phyloP scores from a whole-genome alignment of 495 filamentous ascomycete genomes.

The Talaromyces nanjingensis region DNA sequence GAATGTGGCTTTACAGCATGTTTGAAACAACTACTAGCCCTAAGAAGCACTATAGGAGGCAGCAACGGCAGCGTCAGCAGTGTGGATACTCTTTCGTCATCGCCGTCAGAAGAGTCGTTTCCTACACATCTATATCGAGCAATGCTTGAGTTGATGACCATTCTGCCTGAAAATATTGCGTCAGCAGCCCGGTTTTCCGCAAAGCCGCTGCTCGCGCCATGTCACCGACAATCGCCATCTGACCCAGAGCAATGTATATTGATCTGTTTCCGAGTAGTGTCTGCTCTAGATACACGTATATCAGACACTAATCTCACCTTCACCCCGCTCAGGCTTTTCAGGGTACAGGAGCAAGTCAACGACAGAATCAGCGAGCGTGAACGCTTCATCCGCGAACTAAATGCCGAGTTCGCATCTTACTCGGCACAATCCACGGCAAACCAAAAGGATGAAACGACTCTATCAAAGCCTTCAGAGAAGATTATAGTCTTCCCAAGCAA shows the following conservation, averaged over 20 bases:
- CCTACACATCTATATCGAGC: conserved; percentile 30
- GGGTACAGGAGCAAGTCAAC: conserved; percentile 49
- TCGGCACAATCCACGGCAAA: conserved; percentile 7
- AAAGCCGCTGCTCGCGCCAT: conserved; percentile 39
- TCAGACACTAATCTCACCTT: conserved; percentile 34
- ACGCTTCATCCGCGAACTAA: conserved; percentile 42
- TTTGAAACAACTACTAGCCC: conserved; percentile 35
- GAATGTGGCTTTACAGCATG: conserved; percentile 48
- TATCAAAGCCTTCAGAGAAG: not conserved
- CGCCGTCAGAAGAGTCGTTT: conserved; percentile 27
- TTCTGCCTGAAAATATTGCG: conserved; percentile 41
- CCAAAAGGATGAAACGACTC: conserved; percentile 3
- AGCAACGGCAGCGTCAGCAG: conserved; percentile 4
- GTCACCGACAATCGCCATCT: conserved; percentile 17
- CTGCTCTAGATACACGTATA: conserved; percentile 40
- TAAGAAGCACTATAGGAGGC: conserved; percentile 15
- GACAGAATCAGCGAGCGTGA: conserved; percentile 40
- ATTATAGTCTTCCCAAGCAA: not conserved
- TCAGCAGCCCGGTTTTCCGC: conserved; percentile 41
- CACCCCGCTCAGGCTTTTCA: conserved; percentile 50
- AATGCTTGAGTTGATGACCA: conserved; percentile 32
- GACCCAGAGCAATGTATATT: conserved; percentile 30
- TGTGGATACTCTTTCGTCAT: not conserved
- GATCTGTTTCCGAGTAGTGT: conserved; percentile 50
- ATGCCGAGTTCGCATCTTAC: conserved; percentile 35